Base-by-base conservation (phyloP, 2,329 filamentous ascomycete genomes). In the Penicillium sp. region DNA sequence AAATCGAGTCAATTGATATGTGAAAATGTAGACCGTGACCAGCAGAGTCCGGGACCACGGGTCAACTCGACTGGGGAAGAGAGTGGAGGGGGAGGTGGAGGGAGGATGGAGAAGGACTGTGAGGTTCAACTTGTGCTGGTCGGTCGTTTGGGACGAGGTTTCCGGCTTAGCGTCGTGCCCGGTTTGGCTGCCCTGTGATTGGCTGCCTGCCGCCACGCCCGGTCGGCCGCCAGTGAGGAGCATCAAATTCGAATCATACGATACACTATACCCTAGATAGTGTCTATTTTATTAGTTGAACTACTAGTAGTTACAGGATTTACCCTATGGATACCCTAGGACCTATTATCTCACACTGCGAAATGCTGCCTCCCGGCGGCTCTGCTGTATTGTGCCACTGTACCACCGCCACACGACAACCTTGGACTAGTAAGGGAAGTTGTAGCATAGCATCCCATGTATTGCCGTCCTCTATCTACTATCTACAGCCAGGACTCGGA, bases 71-170 rank as follows among this genome's bases (percentile, higher is more conserved):
- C 58, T 58, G 58, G 61, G 53, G 58, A 52, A 60, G 62, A 53
- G 60, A 66, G 63, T 62, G 63, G 66, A 66, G 67, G 63, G 55
- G 56, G 21, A n/a, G 36, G 58, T 55, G 57, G 55, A 61, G 62
- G 56, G 61, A 61, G 65, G 64, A 65, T 67, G 61, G 61, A 61
- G 62, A 59, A 62, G 60, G 64, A 57, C 52, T 62, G 60, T n/a
- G n/a, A n/a, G n/a, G n/a, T n/a, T n/a, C n/a, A 67, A 66, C 64
- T 68, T 60, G 65, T 65, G 62, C 59, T 72, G 68, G 68, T 71
- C 71, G 67, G 69, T 71, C 65, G 66, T 69, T 37, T 37, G 34
- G 65, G 69, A 72, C 65, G 67, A 69, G 67, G 54, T 64, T 42
- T 67, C 68, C 65, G 70, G 65, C 64, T 60, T 65, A 68, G 66